Base-by-base conservation (phyloP, 2,329 filamentous ascomycete species). In the Sporothrix luriei region DNA sequence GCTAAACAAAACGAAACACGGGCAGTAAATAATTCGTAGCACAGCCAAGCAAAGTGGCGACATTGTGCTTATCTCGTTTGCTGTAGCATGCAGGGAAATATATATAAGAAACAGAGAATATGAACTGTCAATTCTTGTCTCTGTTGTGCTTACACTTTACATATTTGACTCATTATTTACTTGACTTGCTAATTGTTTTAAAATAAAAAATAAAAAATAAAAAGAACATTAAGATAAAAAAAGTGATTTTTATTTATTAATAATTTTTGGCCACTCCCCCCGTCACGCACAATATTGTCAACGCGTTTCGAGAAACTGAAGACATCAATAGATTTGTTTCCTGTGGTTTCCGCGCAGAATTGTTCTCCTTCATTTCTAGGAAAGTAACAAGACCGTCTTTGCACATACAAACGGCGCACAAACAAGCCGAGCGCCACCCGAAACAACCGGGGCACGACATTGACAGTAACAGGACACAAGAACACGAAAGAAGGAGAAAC, bases 1-100 rank as follows among this genome's bases (percentile, higher is more conserved):
- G 43, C 40, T 24, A 64, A 49, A 64, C 24, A 49, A 64, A 64
- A 49, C 46, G 49, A 64, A 64, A 64, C 40, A 46, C 10, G 14
- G 10, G 14, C 40, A 16, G 40, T 9, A 21, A 46, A 24, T 49
- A 46, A 13, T 43, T 43, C 38, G 40, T 33, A 62, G 13, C 21
- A n/a, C 57, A 62, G 57, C 57, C 57, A 62, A 62, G 38, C 38
- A 13, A 61, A 13, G n/a, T 16, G 59, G 6, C 19, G 19, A 46
- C 29, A 59, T 10, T 14, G 40, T 48, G 13, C 38, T 19, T 40
- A 33, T 40, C 19, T 10, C 21, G 33, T 19, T 16, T 33, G 14
- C 4, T n/a, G 38, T 40, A 21, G 40, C 29, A 43, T 43, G 49
- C 21, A 52, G 7, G 21, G 10, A 19, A 19, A 9, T 19, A 13